Conservation (phyloP, 2,329 filamentous ascomycete genomes). For the Mycogone perniciosa region DNA sequence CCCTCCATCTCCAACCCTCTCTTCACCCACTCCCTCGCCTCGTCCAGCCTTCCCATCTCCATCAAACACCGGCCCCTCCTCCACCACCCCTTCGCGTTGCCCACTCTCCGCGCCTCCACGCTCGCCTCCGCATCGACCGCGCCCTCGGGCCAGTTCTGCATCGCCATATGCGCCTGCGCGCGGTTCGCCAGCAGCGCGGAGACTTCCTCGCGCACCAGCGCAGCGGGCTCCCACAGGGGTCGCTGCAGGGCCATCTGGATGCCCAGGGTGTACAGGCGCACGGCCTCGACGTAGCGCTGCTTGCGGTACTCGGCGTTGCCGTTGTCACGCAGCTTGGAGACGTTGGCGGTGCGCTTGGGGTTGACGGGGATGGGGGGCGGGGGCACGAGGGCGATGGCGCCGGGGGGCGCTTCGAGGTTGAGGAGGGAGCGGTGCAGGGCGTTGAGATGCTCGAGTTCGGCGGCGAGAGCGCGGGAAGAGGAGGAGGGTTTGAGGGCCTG, state of each 20-base stretch:
- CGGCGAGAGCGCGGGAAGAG: conserved; percentile 45
- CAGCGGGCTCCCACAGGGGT: conserved; percentile 81
- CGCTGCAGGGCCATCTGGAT: conserved; percentile 81
- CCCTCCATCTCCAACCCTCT: conserved; percentile 78
- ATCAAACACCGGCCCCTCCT: conserved; percentile 73
- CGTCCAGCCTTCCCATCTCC: conserved; percentile 84
- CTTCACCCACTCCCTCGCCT: conserved; percentile 73
- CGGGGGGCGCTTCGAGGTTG: conserved; percentile 39
- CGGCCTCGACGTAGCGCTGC: conserved; percentile 64
- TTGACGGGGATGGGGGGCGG: conserved; percentile 87
- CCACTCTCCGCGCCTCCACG: conserved; percentile 77
- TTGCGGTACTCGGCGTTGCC: conserved; percentile 82
- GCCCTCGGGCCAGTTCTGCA: conserved; percentile 76
- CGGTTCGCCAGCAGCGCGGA: conserved; percentile 76
- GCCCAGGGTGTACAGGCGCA: conserved; percentile 76
- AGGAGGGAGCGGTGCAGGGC: conserved; percentile 69
- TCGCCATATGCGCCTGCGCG: conserved; percentile 82
- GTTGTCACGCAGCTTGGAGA: conserved; percentile 83
- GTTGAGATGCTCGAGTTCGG: conserved; percentile 71
- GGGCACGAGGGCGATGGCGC: conserved; percentile 58
- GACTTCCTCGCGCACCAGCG: conserved; percentile 79
- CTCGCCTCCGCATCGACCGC: conserved; percentile 82
- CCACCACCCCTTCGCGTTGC: conserved; percentile 95
- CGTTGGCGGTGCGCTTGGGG: conserved; percentile 81
- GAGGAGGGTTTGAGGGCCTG: conserved; percentile 30